Evolutionary conservation across 306 rosid genomes (phyloP).

Genomic region (Mimosa bimucronata): DNA sequence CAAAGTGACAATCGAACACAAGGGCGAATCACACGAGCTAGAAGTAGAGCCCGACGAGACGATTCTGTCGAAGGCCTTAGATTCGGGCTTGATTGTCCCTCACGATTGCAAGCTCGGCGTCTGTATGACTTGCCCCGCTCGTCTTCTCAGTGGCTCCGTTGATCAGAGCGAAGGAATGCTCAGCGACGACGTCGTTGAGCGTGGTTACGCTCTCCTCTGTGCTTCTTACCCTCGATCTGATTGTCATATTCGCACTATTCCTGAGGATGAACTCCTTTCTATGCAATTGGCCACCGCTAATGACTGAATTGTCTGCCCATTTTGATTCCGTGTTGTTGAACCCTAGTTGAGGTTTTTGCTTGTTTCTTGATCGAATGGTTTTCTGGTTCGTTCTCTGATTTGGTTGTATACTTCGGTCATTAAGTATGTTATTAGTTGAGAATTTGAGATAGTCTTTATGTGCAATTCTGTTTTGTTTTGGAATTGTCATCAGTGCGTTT

Average conservation of each 20-base stretch:
- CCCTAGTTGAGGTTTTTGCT: constrained; percentile 21
- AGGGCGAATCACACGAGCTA: constrained; percentile 60
- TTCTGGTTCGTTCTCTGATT: constrained; percentile 1
- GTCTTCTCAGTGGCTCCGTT: constrained; percentile 71
- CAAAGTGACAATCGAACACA: constrained; percentile 85
- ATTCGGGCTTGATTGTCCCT: constrained; percentile 73
- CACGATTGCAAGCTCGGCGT: constrained; percentile 98
- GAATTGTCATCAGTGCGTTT: not conserved
- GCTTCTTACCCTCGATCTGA: constrained; percentile 78
- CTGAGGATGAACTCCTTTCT: constrained; percentile 84
- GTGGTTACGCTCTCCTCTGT: constrained; percentile 80
- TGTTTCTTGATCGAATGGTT: constrained; percentile 23
- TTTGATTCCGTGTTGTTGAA: constrained; percentile 26
- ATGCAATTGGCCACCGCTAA: constrained; percentile 93
- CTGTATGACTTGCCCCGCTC: constrained; percentile 99
- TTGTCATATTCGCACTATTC: constrained; percentile 75
- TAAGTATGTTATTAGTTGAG: not conserved
- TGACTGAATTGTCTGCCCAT: too few relatives aligned
- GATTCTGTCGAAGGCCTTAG: constrained; percentile 70
- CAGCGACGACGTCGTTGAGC: constrained; percentile 93
- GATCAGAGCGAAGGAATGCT: constrained; percentile 99
- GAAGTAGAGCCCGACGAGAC: constrained; percentile 64
- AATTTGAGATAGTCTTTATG: not conserved
- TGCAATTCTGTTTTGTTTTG: not conserved
- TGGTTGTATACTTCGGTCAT: constrained; percentile 8